Evolutionary conservation across 148 eudicot species (phyloP).

Genomic region (Diospyros lotus): DNA sequence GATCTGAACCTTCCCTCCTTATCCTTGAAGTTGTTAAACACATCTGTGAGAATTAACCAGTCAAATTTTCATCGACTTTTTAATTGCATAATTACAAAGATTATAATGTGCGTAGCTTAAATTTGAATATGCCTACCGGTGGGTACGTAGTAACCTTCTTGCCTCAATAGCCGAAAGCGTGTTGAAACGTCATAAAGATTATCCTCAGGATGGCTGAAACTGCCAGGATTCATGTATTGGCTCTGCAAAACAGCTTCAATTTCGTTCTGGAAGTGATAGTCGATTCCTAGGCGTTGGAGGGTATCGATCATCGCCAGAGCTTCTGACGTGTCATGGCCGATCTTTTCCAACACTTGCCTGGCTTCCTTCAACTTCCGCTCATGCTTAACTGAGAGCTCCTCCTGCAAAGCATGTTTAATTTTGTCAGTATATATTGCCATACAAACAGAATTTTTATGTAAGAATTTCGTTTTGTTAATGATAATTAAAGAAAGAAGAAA

Average conservation of each 20-base stretch:
- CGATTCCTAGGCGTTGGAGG: constrained; percentile 35
- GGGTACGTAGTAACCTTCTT: constrained; percentile 36
- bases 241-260: constrained; percentile 19
- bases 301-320: constrained; percentile 21
- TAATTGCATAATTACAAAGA: too few relatives aligned
- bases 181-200: constrained; percentile 39
- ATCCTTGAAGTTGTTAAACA: constrained; percentile 40
- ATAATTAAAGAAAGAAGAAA: too few relatives aligned
- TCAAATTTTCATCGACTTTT: too few relatives aligned
- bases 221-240: not conserved
- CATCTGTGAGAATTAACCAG: constrained; percentile 21
- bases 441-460: too few relatives aligned
- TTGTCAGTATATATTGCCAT: too few relatives aligned
- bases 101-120: too few relatives aligned
- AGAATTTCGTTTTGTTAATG: too few relatives aligned
- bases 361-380: constrained; percentile 9
- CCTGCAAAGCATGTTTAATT: constrained; percentile 1
- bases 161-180: constrained; percentile 45
- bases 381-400: not conserved
- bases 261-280: constrained; percentile 36
- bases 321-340: constrained; percentile 8
- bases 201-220: not conserved
- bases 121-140: constrained; percentile 27
- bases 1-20: constrained; percentile 33
- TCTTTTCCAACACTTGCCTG: not conserved